Percentiles rank a stretch among this genome's conserved stretches.
phyloP scores from a whole-genome alignment of 139 green algal genomes.

The Ostreobium quekettii region DNA sequence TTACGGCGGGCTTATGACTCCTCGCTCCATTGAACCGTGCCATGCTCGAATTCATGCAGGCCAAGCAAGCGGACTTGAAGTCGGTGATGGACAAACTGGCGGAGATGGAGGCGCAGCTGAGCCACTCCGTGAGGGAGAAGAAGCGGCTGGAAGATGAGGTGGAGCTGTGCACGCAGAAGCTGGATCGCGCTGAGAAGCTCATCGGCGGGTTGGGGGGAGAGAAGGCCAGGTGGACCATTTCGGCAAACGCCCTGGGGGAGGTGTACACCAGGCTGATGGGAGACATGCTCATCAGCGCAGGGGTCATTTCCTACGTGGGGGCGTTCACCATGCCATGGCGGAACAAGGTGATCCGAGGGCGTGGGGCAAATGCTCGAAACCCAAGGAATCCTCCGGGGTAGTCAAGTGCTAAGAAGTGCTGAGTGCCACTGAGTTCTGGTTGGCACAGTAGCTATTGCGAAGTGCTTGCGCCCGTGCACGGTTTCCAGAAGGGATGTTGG shows the following conservation, averaged over 20 bases:
- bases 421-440: no score
- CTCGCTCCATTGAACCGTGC: no score
- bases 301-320: constrained; percentile 55
- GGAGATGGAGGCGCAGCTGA: constrained; percentile 45
- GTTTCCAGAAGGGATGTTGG: no score
- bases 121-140: constrained; percentile 40
- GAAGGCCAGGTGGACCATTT: constrained; percentile 41
- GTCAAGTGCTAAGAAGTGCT: no score
- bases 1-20: no score
- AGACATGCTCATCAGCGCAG: constrained; percentile 49
- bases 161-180: constrained; percentile 53
- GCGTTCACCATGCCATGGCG: constrained; percentile 50
- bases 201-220: constrained; percentile 55
- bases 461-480: no score
- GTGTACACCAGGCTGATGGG: constrained; percentile 40
- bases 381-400: no score
- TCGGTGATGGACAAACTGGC: constrained; percentile 49
- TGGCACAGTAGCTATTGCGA: no score
- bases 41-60: no score
- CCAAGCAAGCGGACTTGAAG: constrained; percentile 59
- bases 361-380: no score
- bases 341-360: constrained; percentile 6
- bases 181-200: constrained; percentile 59
- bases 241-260: constrained; percentile 32
- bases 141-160: constrained; percentile 42